Evolutionary conservation across 2,329 filamentous ascomycete species (phyloP).

Genomic region (Claviceps digitariae): DNA sequence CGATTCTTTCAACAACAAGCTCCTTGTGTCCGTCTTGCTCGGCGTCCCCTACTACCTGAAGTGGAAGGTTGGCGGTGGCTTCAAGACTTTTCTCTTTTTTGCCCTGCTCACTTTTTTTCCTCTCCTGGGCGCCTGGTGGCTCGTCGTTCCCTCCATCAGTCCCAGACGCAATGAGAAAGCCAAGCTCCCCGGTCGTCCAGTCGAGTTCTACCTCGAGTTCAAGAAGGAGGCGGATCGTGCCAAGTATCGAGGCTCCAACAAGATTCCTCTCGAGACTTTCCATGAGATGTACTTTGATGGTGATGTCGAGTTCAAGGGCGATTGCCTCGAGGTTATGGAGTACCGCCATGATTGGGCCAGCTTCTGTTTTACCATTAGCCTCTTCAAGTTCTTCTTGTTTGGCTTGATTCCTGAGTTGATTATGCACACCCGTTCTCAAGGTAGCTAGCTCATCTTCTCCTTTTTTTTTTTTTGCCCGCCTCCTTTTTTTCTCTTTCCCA

Average conservation of each 20-base stretch:
- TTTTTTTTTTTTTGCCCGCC: no score
- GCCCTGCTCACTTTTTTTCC: conserved; percentile 65
- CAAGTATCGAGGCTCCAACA: conserved; percentile 65
- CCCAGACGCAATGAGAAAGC: conserved; percentile 90
- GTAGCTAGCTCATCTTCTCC: conserved; percentile 7
- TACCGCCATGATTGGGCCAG: conserved; percentile 95
- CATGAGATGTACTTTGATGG: conserved; percentile 97
- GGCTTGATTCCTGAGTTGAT: conserved; percentile 82
- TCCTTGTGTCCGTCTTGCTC: conserved; percentile 57
- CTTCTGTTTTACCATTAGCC: conserved; percentile 75
- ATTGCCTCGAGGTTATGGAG: conserved; percentile 77
- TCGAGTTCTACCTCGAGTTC: conserved; percentile 85
- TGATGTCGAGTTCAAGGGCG: conserved; percentile 89
- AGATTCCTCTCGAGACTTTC: conserved; percentile 86
- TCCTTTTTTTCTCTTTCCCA: background rate
- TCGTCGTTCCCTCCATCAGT: conserved; percentile 63
- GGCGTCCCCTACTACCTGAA: conserved; percentile 67
- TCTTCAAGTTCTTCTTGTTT: conserved; percentile 81
- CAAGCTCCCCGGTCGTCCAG: conserved; percentile 67
- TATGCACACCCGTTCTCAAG: conserved; percentile 84
- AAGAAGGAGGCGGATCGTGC: conserved; percentile 46
- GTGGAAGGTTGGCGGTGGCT: conserved; percentile 74
- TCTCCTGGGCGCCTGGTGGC: conserved; percentile 73
- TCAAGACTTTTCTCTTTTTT: conserved; percentile 83
- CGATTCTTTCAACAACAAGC: conserved; percentile 75